Evolutionary conservation across 2,329 filamentous ascomycete genomes (phyloP).

Genomic region (Alternaria atra): DNA sequence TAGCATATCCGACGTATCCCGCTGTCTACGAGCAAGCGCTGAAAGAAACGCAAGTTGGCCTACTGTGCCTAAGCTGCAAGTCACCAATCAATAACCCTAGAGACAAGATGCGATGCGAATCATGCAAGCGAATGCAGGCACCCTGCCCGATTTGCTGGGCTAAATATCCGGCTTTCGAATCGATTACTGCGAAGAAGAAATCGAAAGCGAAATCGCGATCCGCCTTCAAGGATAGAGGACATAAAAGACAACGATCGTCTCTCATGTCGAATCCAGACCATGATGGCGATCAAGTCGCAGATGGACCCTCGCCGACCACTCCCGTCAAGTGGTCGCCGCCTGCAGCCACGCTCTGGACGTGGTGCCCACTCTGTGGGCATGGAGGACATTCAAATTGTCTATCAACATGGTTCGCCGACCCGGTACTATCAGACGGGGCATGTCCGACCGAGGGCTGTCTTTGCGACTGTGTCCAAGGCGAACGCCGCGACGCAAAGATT

Average conservation of each 20-base stretch:
- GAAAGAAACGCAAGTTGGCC: slow-evolving; percentile 62
- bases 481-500: slow-evolving; percentile 47
- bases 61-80: slow-evolving; percentile 66
- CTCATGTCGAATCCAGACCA: slow-evolving; percentile 23
- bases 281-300: slow-evolving; percentile 21
- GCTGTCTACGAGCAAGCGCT: slow-evolving; percentile 66
- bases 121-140: slow-evolving; percentile 56
- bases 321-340: slow-evolving; percentile 35
- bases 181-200: slow-evolving; percentile 42
- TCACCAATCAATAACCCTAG: slow-evolving; percentile 63
- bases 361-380: slow-evolving; percentile 69
- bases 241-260: slow-evolving; percentile 40
- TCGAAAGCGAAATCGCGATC: slow-evolving; percentile 35
- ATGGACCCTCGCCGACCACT: slow-evolving; percentile 31
- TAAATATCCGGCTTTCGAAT: slow-evolving; percentile 54
- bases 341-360: slow-evolving; percentile 59
- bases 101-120: slow-evolving; percentile 62
- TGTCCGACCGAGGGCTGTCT: slow-evolving; percentile 68
- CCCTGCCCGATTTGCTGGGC: slow-evolving; percentile 57
- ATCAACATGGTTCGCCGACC: slow-evolving; percentile 62
- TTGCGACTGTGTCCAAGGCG: slow-evolving; percentile 66
- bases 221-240: slow-evolving; percentile 30
- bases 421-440: slow-evolving; percentile 58
- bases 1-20: slow-evolving; percentile 64
- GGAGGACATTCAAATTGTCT: slow-evolving; percentile 67